These are phyloP conservation scores for Aspergillus neoniger DNA, from an alignment of 2,329 filamentous ascomycete species.

Conservation along the genomic window DNA sequence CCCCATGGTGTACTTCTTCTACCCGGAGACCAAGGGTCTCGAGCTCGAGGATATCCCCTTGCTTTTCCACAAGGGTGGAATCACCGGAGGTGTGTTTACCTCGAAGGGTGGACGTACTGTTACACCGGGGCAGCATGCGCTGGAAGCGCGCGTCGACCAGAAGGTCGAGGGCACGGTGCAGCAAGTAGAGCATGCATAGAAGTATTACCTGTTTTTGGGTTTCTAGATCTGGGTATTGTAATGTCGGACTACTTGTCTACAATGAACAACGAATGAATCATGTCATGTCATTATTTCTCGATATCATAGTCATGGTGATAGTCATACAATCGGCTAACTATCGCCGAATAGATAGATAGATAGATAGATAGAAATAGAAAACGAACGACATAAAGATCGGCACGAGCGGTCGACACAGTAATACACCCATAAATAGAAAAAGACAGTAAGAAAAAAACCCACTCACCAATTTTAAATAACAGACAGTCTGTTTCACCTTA, in stretches of 20 bases:
- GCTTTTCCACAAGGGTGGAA: slow-evolving; percentile 19
- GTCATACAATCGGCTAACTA: not conserved
- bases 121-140: slow-evolving; percentile 23
- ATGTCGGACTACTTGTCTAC: not conserved
- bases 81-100: slow-evolving; percentile 23
- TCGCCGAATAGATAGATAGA: not conserved
- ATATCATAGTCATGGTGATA: too few relatives aligned
- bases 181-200: slow-evolving; percentile 11
- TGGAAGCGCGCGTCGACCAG: slow-evolving; percentile 16
- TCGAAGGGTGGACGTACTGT: slow-evolving; percentile 24
- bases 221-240: not conserved
- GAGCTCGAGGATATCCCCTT: slow-evolving; percentile 62
- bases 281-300: not conserved
- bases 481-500: not conserved
- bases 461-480: not conserved
- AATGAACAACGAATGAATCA: not conserved
- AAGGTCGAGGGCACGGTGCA: slow-evolving; percentile 21
- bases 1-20: slow-evolving; percentile 63
- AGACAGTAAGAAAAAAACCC: not conserved
- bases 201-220: not conserved
- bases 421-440: not conserved
- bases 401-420: not conserved
- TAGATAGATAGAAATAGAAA: too few relatives aligned
- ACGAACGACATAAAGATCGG: not conserved
- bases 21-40: slow-evolving; percentile 65